These are phyloP conservation scores for Ampelomyces quisqualis DNA, from an alignment of 2,329 filamentous ascomycete genomes.

Conservation along the genomic window DNA sequence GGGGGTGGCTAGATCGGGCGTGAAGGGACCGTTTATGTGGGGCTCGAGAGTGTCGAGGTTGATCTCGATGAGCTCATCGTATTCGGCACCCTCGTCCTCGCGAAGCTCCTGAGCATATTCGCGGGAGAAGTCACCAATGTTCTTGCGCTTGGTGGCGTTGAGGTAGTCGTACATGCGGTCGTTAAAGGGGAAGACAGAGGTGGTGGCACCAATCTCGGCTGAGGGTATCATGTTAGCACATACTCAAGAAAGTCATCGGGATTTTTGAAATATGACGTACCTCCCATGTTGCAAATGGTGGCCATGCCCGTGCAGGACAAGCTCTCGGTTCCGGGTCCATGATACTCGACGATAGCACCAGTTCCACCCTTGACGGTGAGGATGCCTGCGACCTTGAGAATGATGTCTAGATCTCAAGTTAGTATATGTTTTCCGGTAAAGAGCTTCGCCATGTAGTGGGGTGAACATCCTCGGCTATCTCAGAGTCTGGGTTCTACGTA, in stretches of 20 bases:
- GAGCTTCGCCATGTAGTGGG: not conserved
- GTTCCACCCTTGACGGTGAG: slow-evolving; percentile 98
- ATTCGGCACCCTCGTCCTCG: slow-evolving; percentile 87
- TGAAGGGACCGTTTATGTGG: slow-evolving; percentile 98
- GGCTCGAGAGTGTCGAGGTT: slow-evolving; percentile 94
- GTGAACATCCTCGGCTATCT: slow-evolving; percentile 8
- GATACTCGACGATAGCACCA: slow-evolving; percentile 82
- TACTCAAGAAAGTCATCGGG: slow-evolving; percentile 2
- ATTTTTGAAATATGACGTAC: not conserved
- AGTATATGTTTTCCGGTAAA: slow-evolving; percentile 3
- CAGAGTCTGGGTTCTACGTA: slow-evolving; percentile 46
- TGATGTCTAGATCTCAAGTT: slow-evolving; percentile 67
- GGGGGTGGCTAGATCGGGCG: slow-evolving; percentile 93
- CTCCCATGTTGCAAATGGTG: slow-evolving; percentile 64
- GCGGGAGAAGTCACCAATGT: slow-evolving; percentile 88
- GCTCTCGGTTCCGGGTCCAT: slow-evolving; percentile 69
- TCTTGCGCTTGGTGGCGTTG: slow-evolving; percentile 80
- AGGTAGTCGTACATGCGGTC: slow-evolving; percentile 98
- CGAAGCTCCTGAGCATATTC: slow-evolving; percentile 81
- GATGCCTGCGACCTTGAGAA: slow-evolving; percentile 94
- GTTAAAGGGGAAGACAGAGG: slow-evolving; percentile 96
- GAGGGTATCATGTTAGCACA: slow-evolving; percentile 24
- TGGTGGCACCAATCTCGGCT: slow-evolving; percentile 75
- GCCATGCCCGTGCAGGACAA: slow-evolving; percentile 85
- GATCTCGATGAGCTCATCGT: slow-evolving; percentile 94